Evolutionary conservation across 352 stramenopile genomes (phyloP), one percentile per base, ranked within the genome.

Genomic region (Elongisporangium anandrum): DNA sequence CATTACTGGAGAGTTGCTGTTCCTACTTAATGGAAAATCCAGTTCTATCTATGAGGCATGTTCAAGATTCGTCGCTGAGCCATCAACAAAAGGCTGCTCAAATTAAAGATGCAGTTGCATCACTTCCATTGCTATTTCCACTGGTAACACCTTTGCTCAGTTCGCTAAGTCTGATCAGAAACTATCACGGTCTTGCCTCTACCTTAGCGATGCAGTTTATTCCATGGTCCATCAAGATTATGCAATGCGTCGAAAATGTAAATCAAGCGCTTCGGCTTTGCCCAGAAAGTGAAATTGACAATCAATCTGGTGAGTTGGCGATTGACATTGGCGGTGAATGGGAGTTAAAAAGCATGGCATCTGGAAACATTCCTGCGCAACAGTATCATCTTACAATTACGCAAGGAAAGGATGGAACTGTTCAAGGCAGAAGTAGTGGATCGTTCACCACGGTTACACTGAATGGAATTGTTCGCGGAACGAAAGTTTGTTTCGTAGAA

Each of bases 291-390:
- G 29, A 45, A 17, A 17, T 45, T 45, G 13, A 45, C 10, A 12
- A 12, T 17, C 34, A 12, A 45, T 75, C 67, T 0, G 66, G 69
- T 21, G 68, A 81, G 17, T 64, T 91, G 48, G 64, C 77, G 8
- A 57, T 94, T n/a, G 77, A 81, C 22, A 76, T 95, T 24, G 82
- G 68, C 56, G 87, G 87, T 34, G 85, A 94, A 54, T 95, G 87
- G 87, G 87, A 95, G 65, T 64, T 95, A 23, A 95, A 92, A 51
- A 94, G 85, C 56, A 89, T 94, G 78, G 87, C 87, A 24, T 77
- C 87, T 29, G 87, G 85, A 4, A 95, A 86, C 24, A 95, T 95
- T 50, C 87, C 87, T 29, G 87, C 87, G 19, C 87, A 95, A 52
- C 85, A 95, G 53, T 95, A 95, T 60, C 83, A 92, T 52, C 65